Evolutionary conservation across 2,329 filamentous ascomycete genomes (phyloP).

Genomic region (Emmonsiellopsis sp.): DNA sequence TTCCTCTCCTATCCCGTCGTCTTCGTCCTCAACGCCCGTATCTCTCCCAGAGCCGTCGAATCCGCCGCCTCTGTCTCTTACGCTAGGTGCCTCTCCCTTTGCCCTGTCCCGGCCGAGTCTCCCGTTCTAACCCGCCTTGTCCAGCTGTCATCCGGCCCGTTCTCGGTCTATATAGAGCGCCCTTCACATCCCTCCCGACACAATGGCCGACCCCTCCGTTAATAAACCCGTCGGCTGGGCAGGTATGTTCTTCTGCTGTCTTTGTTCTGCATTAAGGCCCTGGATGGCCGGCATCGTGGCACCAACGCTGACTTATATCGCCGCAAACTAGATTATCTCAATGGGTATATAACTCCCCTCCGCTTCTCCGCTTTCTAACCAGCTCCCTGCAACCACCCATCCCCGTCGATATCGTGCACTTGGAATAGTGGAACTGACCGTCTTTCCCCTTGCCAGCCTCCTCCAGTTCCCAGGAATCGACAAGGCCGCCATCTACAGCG

Average conservation of each 20-base stretch:
- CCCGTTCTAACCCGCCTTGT: background rate
- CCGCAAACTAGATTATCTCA: too few relatives aligned
- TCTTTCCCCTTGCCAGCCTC: constrained; percentile 48
- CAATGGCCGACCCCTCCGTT: background rate
- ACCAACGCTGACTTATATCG: background rate
- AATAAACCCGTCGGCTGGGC: background rate
- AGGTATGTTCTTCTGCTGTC: background rate
- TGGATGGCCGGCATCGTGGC: background rate
- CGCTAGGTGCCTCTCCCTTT: constrained; percentile 41
- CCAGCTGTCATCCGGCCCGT: background rate
- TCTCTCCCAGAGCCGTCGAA: background rate
- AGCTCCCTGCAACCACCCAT: too few relatives aligned
- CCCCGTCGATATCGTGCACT: too few relatives aligned
- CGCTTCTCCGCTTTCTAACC: too few relatives aligned
- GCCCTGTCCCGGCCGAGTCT: background rate
- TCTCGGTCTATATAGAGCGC: background rate
- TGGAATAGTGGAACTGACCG: background rate
- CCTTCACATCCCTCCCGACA: background rate
- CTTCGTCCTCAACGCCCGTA: background rate
- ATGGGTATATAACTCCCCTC: too few relatives aligned
- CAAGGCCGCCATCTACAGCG: constrained; percentile 67
- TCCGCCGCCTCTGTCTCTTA: constrained; percentile 17
- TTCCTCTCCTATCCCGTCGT: background rate
- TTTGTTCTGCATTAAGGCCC: background rate
- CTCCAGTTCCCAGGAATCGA: constrained; percentile 70